Conservation (phyloP, 2,329 filamentous ascomycete genomes). For the Zarea fungicola region DNA sequence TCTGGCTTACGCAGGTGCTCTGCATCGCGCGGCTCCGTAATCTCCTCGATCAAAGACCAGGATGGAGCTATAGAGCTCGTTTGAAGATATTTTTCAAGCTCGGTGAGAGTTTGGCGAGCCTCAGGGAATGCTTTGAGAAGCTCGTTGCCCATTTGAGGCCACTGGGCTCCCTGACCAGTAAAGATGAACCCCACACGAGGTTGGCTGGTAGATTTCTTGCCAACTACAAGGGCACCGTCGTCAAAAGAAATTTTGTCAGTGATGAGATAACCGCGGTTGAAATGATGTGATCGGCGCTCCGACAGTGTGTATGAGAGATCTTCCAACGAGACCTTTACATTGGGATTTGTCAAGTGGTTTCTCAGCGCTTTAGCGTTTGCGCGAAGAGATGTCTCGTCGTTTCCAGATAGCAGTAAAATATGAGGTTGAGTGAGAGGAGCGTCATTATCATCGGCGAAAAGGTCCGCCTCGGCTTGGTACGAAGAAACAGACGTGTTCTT, state of each 20-base stretch:
- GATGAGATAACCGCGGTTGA: conserved; percentile 20
- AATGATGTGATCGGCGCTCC: conserved; percentile 18
- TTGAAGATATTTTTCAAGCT: conserved; percentile 14
- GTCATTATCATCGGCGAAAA: not conserved
- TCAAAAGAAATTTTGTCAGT: conserved; percentile 5
- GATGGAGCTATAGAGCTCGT: not conserved
- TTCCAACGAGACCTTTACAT: conserved; percentile 17
- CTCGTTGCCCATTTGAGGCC: conserved; percentile 15
- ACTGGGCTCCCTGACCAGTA: conserved; percentile 25
- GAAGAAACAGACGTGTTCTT: not conserved
- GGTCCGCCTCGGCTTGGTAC: not conserved
- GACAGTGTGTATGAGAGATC: conserved; percentile 27
- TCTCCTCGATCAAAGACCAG: conserved; percentile 9
- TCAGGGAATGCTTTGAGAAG: conserved; percentile 12
- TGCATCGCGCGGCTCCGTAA: conserved; percentile 2
- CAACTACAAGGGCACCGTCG: not conserved
- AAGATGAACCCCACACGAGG: conserved; percentile 20
- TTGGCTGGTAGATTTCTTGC: conserved; percentile 1
- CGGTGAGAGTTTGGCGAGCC: conserved; percentile 12
- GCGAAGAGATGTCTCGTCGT: conserved; percentile 14
- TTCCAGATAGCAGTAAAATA: conserved; percentile 16
- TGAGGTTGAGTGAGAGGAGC: not conserved
- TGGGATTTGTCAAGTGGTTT: conserved; percentile 22
- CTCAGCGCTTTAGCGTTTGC: conserved; percentile 11
- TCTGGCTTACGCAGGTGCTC: conserved; percentile 22